phyloP scores from a whole-genome alignment of 805 yeast species.

The Spathaspora boniae region DNA sequence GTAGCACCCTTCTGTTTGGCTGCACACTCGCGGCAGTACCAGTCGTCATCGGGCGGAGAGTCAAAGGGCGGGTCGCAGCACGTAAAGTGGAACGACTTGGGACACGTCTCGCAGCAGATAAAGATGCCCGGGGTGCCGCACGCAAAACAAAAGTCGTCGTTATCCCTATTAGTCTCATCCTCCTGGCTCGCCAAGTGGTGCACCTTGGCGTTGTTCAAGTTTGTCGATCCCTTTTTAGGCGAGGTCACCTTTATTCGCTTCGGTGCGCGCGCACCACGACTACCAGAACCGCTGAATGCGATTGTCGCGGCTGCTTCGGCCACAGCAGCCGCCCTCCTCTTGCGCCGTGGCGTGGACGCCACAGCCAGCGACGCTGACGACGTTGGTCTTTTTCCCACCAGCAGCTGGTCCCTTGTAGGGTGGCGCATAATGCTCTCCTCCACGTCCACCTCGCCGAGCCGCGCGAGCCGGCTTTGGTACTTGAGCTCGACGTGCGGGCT shows the following conservation, averaged over 20 bases:
- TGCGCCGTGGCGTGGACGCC: too few relatives aligned
- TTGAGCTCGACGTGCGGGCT: conserved; percentile 12
- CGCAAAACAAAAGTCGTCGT: conserved; percentile 88
- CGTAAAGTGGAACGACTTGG: conserved; percentile 84
- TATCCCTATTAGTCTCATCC: conserved; percentile 27
- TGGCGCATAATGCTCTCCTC: too few relatives aligned
- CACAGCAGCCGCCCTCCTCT: conserved; percentile 18
- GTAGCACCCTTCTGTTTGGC: conserved; percentile 35
- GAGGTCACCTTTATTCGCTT: background rate
- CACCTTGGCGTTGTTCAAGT: too few relatives aligned
- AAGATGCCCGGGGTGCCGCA: conserved; percentile 90
- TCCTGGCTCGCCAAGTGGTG: too few relatives aligned
- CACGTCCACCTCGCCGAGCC: conserved; percentile 12
- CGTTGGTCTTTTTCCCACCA: conserved; percentile 1
- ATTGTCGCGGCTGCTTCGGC: background rate
- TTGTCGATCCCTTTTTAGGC: too few relatives aligned
- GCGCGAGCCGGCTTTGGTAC: conserved; percentile 11
- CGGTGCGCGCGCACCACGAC: background rate
- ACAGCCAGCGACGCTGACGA: background rate
- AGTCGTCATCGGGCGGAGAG: conserved; percentile 81
- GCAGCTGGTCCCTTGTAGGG: background rate
- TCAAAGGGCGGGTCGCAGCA: conserved; percentile 90
- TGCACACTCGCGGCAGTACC: conserved; percentile 82
- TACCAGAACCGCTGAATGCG: background rate
- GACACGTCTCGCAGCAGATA: conserved; percentile 92